A percentile compares a stretch with the other conserved stretches of the same genome.
Evolutionary conservation across 140 eudicot species (phyloP).

Genomic region (Cichorium intybus): DNA sequence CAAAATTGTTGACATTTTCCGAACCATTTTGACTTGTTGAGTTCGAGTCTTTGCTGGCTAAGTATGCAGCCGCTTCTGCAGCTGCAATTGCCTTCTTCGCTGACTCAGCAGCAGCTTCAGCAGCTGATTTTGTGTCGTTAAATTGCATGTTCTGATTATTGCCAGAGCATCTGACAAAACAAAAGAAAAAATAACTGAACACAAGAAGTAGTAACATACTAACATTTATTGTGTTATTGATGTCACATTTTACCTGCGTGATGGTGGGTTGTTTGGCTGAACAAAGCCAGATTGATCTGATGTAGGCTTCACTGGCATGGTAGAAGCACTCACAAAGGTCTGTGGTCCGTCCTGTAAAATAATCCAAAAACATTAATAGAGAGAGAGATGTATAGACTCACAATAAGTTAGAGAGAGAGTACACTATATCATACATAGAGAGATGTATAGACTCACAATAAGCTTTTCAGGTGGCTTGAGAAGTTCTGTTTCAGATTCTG

Average conservation of each 20-base stretch:
- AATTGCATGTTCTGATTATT: constrained; percentile 40
- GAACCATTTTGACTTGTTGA: constrained; percentile 25
- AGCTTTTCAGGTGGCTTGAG: constrained; percentile 93
- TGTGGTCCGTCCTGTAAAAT: constrained; percentile 77
- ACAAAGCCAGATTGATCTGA: constrained; percentile 35
- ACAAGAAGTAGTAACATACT: too few species aligned
- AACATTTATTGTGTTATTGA: too few species aligned
- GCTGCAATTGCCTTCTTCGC: constrained; percentile 92
- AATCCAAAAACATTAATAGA: neutral
- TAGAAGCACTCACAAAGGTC: constrained; percentile 70
- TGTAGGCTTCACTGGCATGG: constrained; percentile 60
- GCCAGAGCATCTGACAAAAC: constrained; percentile 30
- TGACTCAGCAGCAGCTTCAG: constrained; percentile 87
- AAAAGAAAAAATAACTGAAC: neutral
- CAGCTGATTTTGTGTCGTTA: constrained; percentile 84
- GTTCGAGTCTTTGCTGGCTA: constrained; percentile 51
- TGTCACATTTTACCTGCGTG: constrained; percentile 43
- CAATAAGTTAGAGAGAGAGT: neutral
- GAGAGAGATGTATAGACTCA: neutral
- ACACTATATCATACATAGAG: neutral
- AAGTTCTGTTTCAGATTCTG: constrained; percentile 84
- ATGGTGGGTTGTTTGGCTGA: constrained; percentile 43
- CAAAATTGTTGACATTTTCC: neutral
- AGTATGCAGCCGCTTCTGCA: constrained; percentile 84
- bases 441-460: constrained; percentile 43